phyloP scores from a whole-genome alignment of 352 stramenopile genomes.

The Phytopythium montanum region DNA sequence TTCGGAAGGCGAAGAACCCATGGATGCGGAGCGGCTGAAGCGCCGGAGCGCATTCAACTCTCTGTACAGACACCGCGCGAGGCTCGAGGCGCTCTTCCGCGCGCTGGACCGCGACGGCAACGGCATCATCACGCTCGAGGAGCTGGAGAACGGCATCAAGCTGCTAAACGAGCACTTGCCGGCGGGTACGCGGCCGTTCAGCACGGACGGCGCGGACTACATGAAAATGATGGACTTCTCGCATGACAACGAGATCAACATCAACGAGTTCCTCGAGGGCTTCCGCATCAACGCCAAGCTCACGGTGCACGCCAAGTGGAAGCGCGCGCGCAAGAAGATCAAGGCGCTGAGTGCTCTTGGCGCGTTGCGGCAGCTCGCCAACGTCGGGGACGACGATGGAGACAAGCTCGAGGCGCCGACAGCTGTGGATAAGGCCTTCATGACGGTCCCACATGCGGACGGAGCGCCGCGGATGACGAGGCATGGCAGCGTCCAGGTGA shows the following conservation, averaged over 20 bases:
- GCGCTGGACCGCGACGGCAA: slow-evolving; percentile 79
- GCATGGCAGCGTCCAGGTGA: slow-evolving; percentile 68
- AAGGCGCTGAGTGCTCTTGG: slow-evolving; percentile 79
- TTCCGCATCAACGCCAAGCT: slow-evolving; percentile 86
- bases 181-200: slow-evolving; percentile 60
- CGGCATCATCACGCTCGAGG: slow-evolving; percentile 77
- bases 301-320: slow-evolving; percentile 85
- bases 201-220: slow-evolving; percentile 62
- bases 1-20: slow-evolving; percentile 9
- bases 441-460: slow-evolving; percentile 23
- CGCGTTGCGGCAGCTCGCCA: slow-evolving; percentile 36
- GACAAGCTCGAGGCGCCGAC: background rate
- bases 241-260: slow-evolving; percentile 87
- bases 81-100: slow-evolving; percentile 81
- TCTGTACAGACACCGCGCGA: slow-evolving; percentile 76
- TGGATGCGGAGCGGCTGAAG: slow-evolving; percentile 45
- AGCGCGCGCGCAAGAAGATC: slow-evolving; percentile 84
- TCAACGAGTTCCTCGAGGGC: slow-evolving; percentile 89
- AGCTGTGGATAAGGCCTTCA: slow-evolving; percentile 23
- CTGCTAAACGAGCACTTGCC: slow-evolving; percentile 80
- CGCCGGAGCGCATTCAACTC: slow-evolving; percentile 74
- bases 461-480: slow-evolving; percentile 47
- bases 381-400: slow-evolving; percentile 10
- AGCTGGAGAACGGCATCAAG: slow-evolving; percentile 77
- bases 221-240: slow-evolving; percentile 88